Conservation (phyloP, 108 stramenopile species). For the Pseudonitzschia pungens region DNA sequence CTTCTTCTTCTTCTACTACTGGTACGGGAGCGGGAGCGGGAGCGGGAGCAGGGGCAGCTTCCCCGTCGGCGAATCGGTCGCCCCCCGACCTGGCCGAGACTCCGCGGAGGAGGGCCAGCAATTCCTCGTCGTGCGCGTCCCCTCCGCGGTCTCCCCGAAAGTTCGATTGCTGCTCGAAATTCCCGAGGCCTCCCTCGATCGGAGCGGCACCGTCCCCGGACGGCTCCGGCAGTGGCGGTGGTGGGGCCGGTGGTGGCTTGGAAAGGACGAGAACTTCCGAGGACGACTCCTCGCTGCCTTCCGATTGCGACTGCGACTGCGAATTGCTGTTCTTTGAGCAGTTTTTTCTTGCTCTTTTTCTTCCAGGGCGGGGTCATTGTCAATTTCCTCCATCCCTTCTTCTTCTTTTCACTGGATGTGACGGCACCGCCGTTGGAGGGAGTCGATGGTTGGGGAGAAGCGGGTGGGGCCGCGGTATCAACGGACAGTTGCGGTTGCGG, state of each 20-base stretch:
- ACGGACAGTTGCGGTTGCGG: too few species aligned
- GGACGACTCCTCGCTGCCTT: too few species aligned
- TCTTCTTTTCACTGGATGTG: not conserved
- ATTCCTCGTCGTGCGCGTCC: slow-evolving; percentile 71
- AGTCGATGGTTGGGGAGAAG: slow-evolving; percentile 25
- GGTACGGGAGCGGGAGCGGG: not conserved
- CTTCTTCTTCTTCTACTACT: not conserved
- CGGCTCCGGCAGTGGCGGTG: not conserved
- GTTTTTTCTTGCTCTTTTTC: not conserved
- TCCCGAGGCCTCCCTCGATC: slow-evolving; percentile 16
- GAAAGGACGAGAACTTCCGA: slow-evolving; percentile 8
- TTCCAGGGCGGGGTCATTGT: not conserved
- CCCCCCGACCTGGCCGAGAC: slow-evolving; percentile 59
- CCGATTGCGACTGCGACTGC: not conserved
- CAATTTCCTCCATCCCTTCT: slow-evolving; percentile 1
- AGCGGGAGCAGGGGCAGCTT: not conserved
- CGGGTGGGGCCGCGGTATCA: too few species aligned
- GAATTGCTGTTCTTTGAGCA: too few species aligned
- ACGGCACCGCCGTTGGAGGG: not conserved
- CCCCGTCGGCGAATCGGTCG: slow-evolving; percentile 39
- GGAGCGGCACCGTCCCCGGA: slow-evolving; percentile 3
- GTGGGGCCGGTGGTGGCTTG: not conserved
- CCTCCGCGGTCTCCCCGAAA: slow-evolving; percentile 70
- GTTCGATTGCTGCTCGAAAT: slow-evolving; percentile 39
- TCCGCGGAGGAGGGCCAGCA: slow-evolving; percentile 59